phyloP scores from a whole-genome alignment of 2,329 filamentous ascomycete genomes.

The Stagonosporopsis tanaceti region DNA sequence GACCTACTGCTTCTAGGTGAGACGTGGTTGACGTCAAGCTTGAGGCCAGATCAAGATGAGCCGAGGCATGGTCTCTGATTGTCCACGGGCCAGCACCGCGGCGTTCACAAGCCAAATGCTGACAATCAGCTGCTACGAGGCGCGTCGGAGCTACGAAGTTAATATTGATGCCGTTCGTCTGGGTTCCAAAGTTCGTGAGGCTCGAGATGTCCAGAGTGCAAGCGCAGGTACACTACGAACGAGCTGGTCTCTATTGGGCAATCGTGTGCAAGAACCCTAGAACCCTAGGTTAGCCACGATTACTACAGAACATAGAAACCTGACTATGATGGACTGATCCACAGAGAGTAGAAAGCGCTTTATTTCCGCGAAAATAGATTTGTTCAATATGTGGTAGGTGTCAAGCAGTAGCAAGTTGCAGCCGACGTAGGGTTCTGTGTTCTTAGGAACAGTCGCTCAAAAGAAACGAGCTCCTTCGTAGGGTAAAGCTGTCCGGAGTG shows the following conservation, averaged over 20 bases:
- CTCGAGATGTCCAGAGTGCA: neutral
- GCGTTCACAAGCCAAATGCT: conserved; percentile 21
- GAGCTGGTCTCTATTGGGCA: too few relatives aligned
- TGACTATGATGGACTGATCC: too few relatives aligned
- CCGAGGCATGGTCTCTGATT: conserved; percentile 36
- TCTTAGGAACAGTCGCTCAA: too few relatives aligned
- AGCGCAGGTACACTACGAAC: neutral
- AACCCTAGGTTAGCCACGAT: too few relatives aligned
- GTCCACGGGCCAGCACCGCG: conserved; percentile 11
- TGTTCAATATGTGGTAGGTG: too few relatives aligned
- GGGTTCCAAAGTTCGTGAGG: neutral
- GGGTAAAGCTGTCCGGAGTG: neutral
- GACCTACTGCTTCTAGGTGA: conserved; percentile 36
- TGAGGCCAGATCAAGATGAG: conserved; percentile 16
- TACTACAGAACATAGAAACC: too few relatives aligned
- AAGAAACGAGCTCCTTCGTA: too few relatives aligned
- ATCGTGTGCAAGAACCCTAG: too few relatives aligned
- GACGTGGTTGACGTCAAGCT: conserved; percentile 40
- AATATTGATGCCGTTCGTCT: neutral
- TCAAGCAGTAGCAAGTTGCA: too few relatives aligned
- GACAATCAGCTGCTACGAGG: conserved; percentile 13
- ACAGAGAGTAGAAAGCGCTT: too few relatives aligned
- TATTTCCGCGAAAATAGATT: too few relatives aligned
- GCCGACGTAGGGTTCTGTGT: too few relatives aligned
- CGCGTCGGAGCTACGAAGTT: conserved; percentile 4